A percentile compares a stretch with the other conserved stretches of the same genome.
Conservation (phyloP, 768 basidiomycete genomes). For the Amanita jacksonii region DNA sequence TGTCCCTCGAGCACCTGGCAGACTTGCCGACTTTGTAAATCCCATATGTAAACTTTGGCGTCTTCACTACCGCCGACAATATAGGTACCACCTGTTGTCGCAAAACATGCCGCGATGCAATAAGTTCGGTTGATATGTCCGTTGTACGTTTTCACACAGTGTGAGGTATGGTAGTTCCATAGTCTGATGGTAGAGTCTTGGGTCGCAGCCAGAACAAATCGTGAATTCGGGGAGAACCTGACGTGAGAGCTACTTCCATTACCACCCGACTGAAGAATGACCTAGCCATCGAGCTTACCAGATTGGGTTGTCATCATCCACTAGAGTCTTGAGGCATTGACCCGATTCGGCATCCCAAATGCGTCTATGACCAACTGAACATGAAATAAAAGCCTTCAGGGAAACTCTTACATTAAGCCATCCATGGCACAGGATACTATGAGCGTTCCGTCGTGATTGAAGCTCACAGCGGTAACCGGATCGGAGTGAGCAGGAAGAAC, state of each 20-base stretch:
- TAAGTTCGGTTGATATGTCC: conserved; percentile 85
- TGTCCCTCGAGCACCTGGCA: conserved; percentile 73
- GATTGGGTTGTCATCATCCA: conserved; percentile 93
- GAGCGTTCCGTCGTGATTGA: conserved; percentile 91
- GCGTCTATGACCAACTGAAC: conserved; percentile 63
- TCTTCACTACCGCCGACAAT: conserved; percentile 90
- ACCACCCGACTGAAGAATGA: not conserved
- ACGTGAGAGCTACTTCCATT: conserved; percentile 63
- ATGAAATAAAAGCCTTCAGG: too few relatives aligned
- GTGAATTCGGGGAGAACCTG: conserved; percentile 86
- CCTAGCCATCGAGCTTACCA: conserved; percentile 37
- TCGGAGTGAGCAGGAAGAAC: conserved; percentile 94
- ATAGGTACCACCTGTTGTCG: conserved; percentile 49
- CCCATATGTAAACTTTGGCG: conserved; percentile 81
- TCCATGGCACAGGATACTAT: conserved; percentile 96
- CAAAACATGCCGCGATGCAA: conserved; percentile 65
- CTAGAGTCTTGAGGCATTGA: conserved; percentile 94
- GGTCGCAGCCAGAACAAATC: conserved; percentile 82
- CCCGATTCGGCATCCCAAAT: conserved; percentile 97
- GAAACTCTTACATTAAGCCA: conserved; percentile 79
- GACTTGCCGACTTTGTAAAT: conserved; percentile 72
- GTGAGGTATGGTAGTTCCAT: conserved; percentile 89
- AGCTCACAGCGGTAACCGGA: conserved; percentile 89
- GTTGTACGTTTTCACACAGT: conserved; percentile 86
- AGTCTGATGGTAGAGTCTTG: conserved; percentile 91